phyloP scores from a whole-genome alignment of 2,329 filamentous ascomycete species.

The Botrytis cinerea region DNA sequence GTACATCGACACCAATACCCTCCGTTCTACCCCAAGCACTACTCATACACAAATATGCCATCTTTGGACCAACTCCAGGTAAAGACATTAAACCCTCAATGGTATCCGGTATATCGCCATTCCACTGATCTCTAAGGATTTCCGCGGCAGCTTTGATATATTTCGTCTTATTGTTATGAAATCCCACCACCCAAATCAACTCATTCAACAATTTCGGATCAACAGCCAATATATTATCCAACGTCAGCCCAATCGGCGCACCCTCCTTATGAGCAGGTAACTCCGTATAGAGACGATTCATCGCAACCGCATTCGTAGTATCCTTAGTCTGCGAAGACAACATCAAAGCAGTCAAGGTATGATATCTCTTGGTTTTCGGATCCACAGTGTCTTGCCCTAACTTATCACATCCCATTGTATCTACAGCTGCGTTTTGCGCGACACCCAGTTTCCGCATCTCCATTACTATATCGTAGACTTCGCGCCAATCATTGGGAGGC shows the following conservation, averaged over 20 bases:
- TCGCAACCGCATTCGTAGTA: slow-evolving; percentile 68
- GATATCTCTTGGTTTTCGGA: slow-evolving; percentile 53
- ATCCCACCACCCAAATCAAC: slow-evolving; percentile 68
- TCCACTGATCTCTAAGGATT: slow-evolving; percentile 60
- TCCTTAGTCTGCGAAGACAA: slow-evolving; percentile 75
- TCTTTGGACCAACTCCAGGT: slow-evolving; percentile 73
- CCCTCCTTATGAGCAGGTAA: slow-evolving; percentile 48
- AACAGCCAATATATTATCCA: slow-evolving; percentile 64
- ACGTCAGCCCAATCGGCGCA: slow-evolving; percentile 52
- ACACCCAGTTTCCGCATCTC: slow-evolving; percentile 67
- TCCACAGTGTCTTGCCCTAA: slow-evolving; percentile 20
- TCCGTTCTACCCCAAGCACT: slow-evolving; percentile 67
- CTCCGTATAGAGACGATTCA: slow-evolving; percentile 64
- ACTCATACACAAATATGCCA: slow-evolving; percentile 71
- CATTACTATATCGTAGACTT: slow-evolving; percentile 75
- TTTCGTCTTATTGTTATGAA: slow-evolving; percentile 74
- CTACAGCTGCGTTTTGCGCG: slow-evolving; percentile 77
- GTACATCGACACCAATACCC: slow-evolving; percentile 62
- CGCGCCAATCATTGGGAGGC: slow-evolving; percentile 81
- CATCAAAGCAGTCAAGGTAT: slow-evolving; percentile 71
- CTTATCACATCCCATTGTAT: slow-evolving; percentile 68
- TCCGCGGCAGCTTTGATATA: slow-evolving; percentile 66
- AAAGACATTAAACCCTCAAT: slow-evolving; percentile 64
- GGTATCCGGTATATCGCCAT: slow-evolving; percentile 66
- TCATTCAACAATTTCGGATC: slow-evolving; percentile 60